Conservation (phyloP, 306 rosid species). For the Trifolium repens region DNA sequence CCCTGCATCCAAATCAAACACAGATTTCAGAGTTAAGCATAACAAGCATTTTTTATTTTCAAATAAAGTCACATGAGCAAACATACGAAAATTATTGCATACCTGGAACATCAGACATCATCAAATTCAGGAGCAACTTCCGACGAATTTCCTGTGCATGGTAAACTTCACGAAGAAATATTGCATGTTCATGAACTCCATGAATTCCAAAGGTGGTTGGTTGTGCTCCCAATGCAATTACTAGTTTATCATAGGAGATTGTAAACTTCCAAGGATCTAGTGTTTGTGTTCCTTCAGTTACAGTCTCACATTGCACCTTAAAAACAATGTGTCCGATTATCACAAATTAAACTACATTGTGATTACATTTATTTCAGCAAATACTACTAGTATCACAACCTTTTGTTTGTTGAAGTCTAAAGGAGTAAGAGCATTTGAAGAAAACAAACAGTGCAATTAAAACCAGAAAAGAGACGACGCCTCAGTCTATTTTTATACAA, state of each 20-base stretch:
- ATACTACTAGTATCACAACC: slow-evolving; percentile 21
- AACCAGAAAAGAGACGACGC: not conserved
- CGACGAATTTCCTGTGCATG: slow-evolving; percentile 99
- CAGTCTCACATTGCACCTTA: slow-evolving; percentile 90
- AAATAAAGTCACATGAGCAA: not conserved
- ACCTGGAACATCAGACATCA: slow-evolving; percentile 96
- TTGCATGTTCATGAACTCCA: slow-evolving; percentile 84
- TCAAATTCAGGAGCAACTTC: slow-evolving; percentile 85
- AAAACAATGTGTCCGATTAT: slow-evolving; percentile 43
- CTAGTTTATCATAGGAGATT: slow-evolving; percentile 81
- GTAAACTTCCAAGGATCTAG: slow-evolving; percentile 85
- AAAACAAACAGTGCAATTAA: not conserved
- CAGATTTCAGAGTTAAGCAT: slow-evolving; percentile 12
- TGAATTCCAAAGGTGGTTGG: slow-evolving; percentile 89
- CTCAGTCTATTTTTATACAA: not conserved
- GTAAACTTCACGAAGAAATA: slow-evolving; percentile 90
- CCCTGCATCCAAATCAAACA: slow-evolving; percentile 61
- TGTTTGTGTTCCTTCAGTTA: slow-evolving; percentile 58
- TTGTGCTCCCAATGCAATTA: slow-evolving; percentile 84
- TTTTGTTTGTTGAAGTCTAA: slow-evolving; percentile 10
- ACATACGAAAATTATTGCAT: slow-evolving; percentile 22
- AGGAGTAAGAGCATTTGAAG: slow-evolving; percentile 1
- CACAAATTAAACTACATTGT: slow-evolving; percentile 30
- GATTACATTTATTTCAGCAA: slow-evolving; percentile 30
- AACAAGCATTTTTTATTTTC: not conserved